Evolutionary conservation across 2,329 filamentous ascomycete species (phyloP).

Genomic region (Thelonectria rubi): DNA sequence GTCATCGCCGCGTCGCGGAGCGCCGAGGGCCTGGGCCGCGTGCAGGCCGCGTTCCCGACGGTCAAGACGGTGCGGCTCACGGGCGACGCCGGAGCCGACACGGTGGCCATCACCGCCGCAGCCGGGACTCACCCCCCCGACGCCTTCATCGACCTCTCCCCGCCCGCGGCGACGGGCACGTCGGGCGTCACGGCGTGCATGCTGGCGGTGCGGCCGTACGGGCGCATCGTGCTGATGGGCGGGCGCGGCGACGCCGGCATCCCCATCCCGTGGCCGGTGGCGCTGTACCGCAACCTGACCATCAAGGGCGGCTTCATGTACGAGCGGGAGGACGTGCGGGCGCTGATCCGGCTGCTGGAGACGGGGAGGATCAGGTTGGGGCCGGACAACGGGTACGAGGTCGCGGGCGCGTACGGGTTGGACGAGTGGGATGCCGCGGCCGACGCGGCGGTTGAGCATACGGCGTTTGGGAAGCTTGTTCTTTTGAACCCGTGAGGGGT

Average conservation of each 20-base stretch:
- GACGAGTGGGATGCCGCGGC: slow-evolving; percentile 33
- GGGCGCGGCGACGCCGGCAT: slow-evolving; percentile 44
- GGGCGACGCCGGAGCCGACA: slow-evolving; percentile 51
- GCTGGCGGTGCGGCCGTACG: slow-evolving; percentile 44
- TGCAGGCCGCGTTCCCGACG: slow-evolving; percentile 40
- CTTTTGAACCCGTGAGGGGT: slow-evolving; percentile 23
- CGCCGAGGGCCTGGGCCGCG: slow-evolving; percentile 43
- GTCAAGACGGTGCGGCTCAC: slow-evolving; percentile 53
- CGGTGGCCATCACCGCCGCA: slow-evolving; percentile 44
- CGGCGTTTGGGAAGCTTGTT: slow-evolving; percentile 26
- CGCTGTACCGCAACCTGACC: slow-evolving; percentile 46
- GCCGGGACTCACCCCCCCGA: slow-evolving; percentile 47
- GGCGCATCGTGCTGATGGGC: slow-evolving; percentile 38
- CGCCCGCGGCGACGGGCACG: slow-evolving; percentile 47
- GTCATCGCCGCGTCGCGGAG: slow-evolving; percentile 62
- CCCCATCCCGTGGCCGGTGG: slow-evolving; percentile 26
- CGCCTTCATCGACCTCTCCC: slow-evolving; percentile 57
- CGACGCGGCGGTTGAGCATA: slow-evolving; percentile 24
- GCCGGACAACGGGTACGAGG: slow-evolving; percentile 27
- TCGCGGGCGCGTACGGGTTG: slow-evolving; percentile 19
- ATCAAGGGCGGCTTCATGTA: slow-evolving; percentile 56
- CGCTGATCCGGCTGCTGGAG: slow-evolving; percentile 28
- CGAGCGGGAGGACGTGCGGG: slow-evolving; percentile 31
- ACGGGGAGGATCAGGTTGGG: slow-evolving; percentile 27
- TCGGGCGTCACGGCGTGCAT: slow-evolving; percentile 52